These are phyloP conservation scores for Phyllosticta citrichinensis DNA, from an alignment of 2,329 filamentous ascomycete species.

Conservation along the genomic window DNA sequence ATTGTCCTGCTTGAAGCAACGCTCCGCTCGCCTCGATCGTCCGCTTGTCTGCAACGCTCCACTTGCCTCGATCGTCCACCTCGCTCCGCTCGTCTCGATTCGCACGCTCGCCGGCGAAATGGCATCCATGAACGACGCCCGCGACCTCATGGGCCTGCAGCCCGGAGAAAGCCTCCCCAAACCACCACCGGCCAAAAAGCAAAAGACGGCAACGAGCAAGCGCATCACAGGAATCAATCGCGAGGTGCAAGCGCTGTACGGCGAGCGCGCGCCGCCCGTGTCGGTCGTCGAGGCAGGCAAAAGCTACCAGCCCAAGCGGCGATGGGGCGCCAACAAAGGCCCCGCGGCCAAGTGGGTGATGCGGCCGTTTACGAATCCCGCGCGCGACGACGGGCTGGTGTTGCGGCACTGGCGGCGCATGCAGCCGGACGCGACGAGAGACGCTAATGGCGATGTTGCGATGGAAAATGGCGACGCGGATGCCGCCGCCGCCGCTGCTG, in stretches of 20 bases:
- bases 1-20: too few relatives aligned
- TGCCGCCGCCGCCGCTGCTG: slow-evolving; percentile 24
- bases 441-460: slow-evolving; percentile 13
- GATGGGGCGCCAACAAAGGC: slow-evolving; percentile 22
- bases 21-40: too few relatives aligned
- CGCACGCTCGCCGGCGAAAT: slow-evolving; percentile 4
- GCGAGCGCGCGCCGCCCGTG: slow-evolving; percentile 31
- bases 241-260: slow-evolving; percentile 31
- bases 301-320: slow-evolving; percentile 27
- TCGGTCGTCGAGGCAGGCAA: slow-evolving; percentile 32
- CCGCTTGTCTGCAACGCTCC: too few relatives aligned
- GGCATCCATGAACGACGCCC: slow-evolving; percentile 15
- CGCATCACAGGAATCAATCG: slow-evolving; percentile 26
- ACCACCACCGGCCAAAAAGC: slow-evolving; percentile 9
- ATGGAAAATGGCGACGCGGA: slow-evolving; percentile 23
- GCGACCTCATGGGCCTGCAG: slow-evolving; percentile 14
- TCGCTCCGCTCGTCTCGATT: background rate
- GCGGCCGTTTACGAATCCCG: slow-evolving; percentile 63
- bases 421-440: slow-evolving; percentile 11
- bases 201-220: slow-evolving; percentile 8
- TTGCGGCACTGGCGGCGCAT: slow-evolving; percentile 75
- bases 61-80: background rate
- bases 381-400: slow-evolving; percentile 59
- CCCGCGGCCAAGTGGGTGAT: slow-evolving; percentile 30
- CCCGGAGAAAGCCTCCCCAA: slow-evolving; percentile 6